Base-by-base conservation (phyloP, 345 rosid genomes). In the Gossypium raimondii region DNA sequence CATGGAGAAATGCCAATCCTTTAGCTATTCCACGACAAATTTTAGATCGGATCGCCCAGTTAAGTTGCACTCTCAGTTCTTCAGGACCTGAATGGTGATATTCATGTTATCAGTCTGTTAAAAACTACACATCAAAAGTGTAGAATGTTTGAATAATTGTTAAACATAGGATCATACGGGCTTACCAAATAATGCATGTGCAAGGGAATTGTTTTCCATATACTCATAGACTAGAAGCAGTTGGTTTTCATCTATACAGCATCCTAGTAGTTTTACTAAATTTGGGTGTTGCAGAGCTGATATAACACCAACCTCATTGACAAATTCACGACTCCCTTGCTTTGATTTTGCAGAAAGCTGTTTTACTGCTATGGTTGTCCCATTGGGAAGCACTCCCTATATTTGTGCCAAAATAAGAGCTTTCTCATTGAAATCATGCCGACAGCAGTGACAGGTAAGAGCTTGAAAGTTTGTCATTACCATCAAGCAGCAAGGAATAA, bases 11-110 rank as follows among this genome's bases (percentile, higher is more conserved):
- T 11, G 76, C 82, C 7, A 87, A 76, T 41, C 93, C 93, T 83
- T 69, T 90, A 8, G 91, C 91, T 2, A 90, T 86, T 56, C 92
- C 92, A 1, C 81, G n/a, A 71, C 91, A 86, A 11, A 87, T 87
- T 64, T 67, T 82, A 22, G 72, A 76, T 73, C 93, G 78, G 1
- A 78, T 79, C 1, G 59, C 16, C 93, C 92, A 87, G 18, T 81
- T 82, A 70, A 89, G 66, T 62, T 79, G 80, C 41, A 74, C 47
- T 17, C 62, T 75, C n/a, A 74, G 50, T 50, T 75, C 62, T 25
- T 63, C 82, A 16, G 79, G 77, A 24, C 84, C 84, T 84, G 22
- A 10, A 22, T 47, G 38, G 34, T 8, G 6, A 47, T 8, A 16
- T 25, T 2, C 22, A 56, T 45, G 27, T 62, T 3, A 3, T 38